A percentile compares a stretch with the other conserved stretches of the same genome.
These are phyloP conservation scores for Kwoniella dendrophila DNA, from an alignment of 768 basidiomycete species.

Conservation along the genomic window DNA sequence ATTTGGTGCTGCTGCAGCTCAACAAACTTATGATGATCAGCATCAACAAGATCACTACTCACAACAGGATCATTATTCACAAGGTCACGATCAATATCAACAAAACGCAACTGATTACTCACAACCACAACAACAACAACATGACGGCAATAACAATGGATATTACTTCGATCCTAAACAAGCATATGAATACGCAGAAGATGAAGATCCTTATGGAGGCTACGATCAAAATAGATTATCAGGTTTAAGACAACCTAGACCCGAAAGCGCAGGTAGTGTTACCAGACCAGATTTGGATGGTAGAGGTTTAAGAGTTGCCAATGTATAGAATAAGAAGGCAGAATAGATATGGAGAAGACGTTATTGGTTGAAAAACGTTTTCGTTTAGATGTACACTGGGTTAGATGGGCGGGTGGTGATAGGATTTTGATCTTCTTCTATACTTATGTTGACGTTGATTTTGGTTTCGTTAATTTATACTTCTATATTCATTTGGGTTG, in stretches of 20 bases:
- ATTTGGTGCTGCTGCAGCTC: constrained; percentile 39
- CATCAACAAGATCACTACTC: constrained; percentile 14
- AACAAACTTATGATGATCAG: constrained; percentile 18
- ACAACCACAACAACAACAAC: constrained; percentile 1
- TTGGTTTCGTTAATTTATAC: too few relatives aligned
- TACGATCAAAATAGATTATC: constrained; percentile 30
- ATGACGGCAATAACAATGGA: constrained; percentile 1
- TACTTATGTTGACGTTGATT: neutral
- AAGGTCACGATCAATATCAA: constrained; percentile 1
- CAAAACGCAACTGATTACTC: constrained; percentile 12
- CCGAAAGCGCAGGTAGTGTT: constrained; percentile 43
- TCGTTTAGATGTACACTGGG: too few relatives aligned
- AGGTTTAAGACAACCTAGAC: constrained; percentile 26
- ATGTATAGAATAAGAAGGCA: constrained; percentile 7
- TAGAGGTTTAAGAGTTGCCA: constrained; percentile 41
- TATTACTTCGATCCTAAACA: constrained; percentile 46
- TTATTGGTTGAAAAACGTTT: too few relatives aligned
- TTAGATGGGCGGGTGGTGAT: too few relatives aligned
- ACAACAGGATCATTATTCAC: constrained; percentile 17
- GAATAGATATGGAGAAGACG: too few relatives aligned
- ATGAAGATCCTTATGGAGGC: constrained; percentile 40
- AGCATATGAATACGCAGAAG: constrained; percentile 34
- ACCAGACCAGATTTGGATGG: constrained; percentile 21
- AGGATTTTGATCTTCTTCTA: neutral
- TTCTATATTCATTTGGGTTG: too few relatives aligned